These are phyloP conservation scores for Malus hybrid DNA, from an alignment of 331 rosid genomes.

Conservation along the genomic window DNA sequence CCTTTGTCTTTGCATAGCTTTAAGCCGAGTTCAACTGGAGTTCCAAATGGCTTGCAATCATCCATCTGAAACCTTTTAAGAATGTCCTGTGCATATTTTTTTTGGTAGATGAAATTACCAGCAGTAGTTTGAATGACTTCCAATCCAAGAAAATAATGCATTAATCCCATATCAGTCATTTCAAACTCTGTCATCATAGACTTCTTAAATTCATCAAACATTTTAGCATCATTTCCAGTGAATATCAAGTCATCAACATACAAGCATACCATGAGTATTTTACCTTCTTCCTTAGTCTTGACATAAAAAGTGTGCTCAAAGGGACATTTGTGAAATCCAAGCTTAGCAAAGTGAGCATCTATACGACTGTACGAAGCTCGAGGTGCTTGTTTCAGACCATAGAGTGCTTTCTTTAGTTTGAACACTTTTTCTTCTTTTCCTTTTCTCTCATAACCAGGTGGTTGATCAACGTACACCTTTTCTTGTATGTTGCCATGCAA, in stretches of 20 bases:
- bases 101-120: background rate
- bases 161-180: background rate
- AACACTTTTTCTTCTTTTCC: background rate
- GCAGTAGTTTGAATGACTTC: background rate
- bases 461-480: background rate
- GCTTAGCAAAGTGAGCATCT: background rate
- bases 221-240: background rate
- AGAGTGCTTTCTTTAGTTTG: background rate
- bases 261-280: background rate
- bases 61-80: background rate
- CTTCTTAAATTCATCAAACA: background rate
- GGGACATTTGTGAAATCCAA: background rate
- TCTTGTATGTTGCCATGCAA: background rate
- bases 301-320: background rate
- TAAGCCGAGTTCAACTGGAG: background rate
- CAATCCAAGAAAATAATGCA: background rate
- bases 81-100: background rate
- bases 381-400: background rate
- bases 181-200: background rate
- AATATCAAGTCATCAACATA: background rate
- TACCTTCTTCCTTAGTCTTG: background rate
- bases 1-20: background rate
- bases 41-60: background rate
- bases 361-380: background rate
- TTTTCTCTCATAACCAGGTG: background rate